Evolutionary conservation across 2,329 filamentous ascomycete species (phyloP), one percentile per base, ranked within the genome.

Genomic region (Cordyceps tenuipes): DNA sequence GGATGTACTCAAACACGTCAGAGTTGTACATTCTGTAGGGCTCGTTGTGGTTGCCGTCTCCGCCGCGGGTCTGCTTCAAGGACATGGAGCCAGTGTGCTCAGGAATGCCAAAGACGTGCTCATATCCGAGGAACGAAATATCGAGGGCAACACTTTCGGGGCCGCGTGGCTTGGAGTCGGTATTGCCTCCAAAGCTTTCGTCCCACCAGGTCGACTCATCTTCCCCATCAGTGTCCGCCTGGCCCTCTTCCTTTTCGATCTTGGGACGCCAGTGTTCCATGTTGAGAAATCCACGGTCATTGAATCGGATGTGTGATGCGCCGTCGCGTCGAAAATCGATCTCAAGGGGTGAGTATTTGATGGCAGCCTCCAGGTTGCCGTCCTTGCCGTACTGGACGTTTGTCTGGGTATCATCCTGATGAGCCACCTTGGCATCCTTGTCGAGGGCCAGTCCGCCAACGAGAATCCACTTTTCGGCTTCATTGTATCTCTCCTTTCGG

Each of bases 191-290:
- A 72, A 99, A 99, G 0, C 82, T 84, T 77, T 99, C 94, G 7
- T 99, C 94, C 94, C 94, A 99, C 91, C 91, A 97, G 3, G 92
- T 97, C 74, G 87, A 89, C 70, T 97, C 89, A 65, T 94, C 89
- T 64, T 88, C 84, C 15, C 78, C 80, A 12, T 73, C 71, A 13
- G 75, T 71, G 29, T 77, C 71, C 52, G 75, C 72, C 60, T 78
- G 77, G 60, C 77, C 80, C 64, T 80, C 77, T 9, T 74, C 70
- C 66, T 79, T 77, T 47, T 96, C 92, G 17, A 91, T 75, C 81
- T 96, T 96, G 48, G 88, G 82, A 62, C 94, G 82, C 94, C 94
- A 99, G 71, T 99, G 94, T 73, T 99, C 94, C 71, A 97, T 75
- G 69, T 97, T 99, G 72, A 99, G 72, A 63, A 95, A 77, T 0